Percentiles rank a stretch among this genome's conserved stretches.
Conservation (phyloP, 306 rosid genomes). For the Cucurbita moschata region DNA sequence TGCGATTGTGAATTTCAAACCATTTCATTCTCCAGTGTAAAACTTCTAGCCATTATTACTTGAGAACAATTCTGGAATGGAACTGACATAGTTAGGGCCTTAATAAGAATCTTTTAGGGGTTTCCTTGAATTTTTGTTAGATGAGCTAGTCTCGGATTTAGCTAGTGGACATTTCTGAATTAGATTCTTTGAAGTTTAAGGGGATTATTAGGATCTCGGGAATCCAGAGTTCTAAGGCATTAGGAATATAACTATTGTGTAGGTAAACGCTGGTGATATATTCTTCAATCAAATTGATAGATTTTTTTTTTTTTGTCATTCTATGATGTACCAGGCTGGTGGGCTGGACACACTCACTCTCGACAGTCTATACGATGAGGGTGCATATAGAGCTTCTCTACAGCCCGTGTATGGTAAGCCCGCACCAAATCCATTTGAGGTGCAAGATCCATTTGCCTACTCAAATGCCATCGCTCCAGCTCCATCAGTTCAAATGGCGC, state of each 20-base stretch:
- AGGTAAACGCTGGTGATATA: neutral
- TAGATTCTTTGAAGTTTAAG: neutral
- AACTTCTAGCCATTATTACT: neutral
- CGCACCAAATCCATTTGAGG: constrained; percentile 89
- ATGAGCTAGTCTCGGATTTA: neutral
- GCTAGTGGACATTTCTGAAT: neutral
- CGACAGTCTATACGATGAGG: constrained; percentile 77
- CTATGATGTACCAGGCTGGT: constrained; percentile 55
- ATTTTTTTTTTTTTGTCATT: neutral
- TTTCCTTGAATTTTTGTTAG: neutral
- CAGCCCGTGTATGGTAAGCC: constrained; percentile 85
- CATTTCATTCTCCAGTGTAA: neutral
- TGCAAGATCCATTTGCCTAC: constrained; percentile 72
- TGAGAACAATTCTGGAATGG: neutral
- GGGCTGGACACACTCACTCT: constrained; percentile 93
- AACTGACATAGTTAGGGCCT: neutral
- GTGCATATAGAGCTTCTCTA: constrained; percentile 68
- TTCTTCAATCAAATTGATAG: neutral
- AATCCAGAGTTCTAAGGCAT: neutral
- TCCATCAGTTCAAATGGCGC: constrained; percentile 53
- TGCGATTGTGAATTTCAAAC: neutral
- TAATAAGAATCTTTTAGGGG: neutral
- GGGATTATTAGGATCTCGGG: neutral
- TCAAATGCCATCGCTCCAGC: constrained; percentile 59
- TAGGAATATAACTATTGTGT: neutral